These are phyloP conservation scores for Phytophthora foliorum DNA, from an alignment of 352 stramenopile species.

Conservation along the genomic window DNA sequence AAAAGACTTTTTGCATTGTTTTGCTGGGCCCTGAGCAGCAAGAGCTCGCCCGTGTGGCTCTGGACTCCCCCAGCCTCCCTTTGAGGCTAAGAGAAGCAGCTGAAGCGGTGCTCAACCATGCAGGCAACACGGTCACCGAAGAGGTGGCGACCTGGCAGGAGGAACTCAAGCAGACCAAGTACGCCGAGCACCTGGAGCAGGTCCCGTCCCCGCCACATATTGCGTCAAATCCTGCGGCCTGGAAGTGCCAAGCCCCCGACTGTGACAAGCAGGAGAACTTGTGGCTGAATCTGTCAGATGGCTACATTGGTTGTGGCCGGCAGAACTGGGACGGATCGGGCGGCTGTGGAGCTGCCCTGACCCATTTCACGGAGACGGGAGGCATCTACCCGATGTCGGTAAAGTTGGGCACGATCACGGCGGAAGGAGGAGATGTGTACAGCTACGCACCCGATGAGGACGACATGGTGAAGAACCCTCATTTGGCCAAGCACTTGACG, in stretches of 20 bases:
- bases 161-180: conserved; percentile 80
- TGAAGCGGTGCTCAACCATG: conserved; percentile 76
- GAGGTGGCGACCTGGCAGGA: conserved; percentile 88
- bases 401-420: conserved; percentile 98
- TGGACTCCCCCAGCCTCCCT: conserved; percentile 55
- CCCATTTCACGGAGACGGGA: conserved; percentile 96
- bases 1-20: conserved; percentile 85
- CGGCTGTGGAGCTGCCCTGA: conserved; percentile 96
- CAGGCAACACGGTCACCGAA: conserved; percentile 79
- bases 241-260: conserved; percentile 93
- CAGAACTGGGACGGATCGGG: conserved; percentile 98
- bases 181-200: conserved; percentile 80
- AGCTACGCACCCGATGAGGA: conserved; percentile 98
- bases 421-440: conserved; percentile 97
- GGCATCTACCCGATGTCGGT: conserved; percentile 96
- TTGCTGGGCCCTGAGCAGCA: conserved; percentile 62
- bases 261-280: conserved; percentile 98
- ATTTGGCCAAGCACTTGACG: conserved; percentile 94
- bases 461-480: conserved; percentile 97
- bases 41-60: conserved; percentile 40
- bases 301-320: conserved; percentile 86
- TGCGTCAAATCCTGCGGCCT: conserved; percentile 72
- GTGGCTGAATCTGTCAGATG: conserved; percentile 98
- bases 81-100: conserved; percentile 55
- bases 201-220: conserved; percentile 68